Evolutionary conservation across 2,329 filamentous ascomycete genomes (phyloP), one percentile per base, ranked within the genome.

Genomic region (Fusarium secorum): DNA sequence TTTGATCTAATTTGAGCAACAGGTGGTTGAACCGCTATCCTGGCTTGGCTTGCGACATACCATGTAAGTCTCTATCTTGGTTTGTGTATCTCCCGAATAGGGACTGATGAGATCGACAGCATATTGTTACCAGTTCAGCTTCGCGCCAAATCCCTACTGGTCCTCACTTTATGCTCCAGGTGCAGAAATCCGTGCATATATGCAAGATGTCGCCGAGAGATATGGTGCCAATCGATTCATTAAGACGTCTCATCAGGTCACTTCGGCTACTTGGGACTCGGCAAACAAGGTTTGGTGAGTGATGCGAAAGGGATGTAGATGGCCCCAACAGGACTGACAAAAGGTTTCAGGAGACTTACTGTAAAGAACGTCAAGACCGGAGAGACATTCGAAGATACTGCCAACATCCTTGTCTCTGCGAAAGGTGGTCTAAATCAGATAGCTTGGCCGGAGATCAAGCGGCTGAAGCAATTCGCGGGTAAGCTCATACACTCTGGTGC

Each of bases 401-500:
- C 46, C 3, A 49, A 49, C 17, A 33, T 49, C 2, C 46, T 49
- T 0, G 46, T 49, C 28, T 49, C 46, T 5, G 46, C 46, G 0
- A 33, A 18, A 33, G 46, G 46, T 3, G 46, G 46, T 14, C 46
- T 33, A 3, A 49, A 49, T 14, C 46, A 49, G n/a, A 11, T 49
- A 11, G 28, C 28, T 18, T 49, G 46, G 46, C 46, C 46, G 8
- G 5, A 49, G 46, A 49, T 49, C 28, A 49, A 49, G 17, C 28
- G 46, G 0, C n/a, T 49, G 17, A 33, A 49, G n/a, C 28, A 49
- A 14, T 49, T 49, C 17, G 15, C 11, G 8, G 46, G 46, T 1
- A 49, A 49, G 46, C 46, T 49, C n/a, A 49, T 49, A n/a, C 28
- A 49, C n/a, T 33, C 46, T 22, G 46, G 46, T 49, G 46, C 46